Evolutionary conservation across 2,329 filamentous ascomycete species (phyloP).

Genomic region (Sclerotinia glacialis): DNA sequence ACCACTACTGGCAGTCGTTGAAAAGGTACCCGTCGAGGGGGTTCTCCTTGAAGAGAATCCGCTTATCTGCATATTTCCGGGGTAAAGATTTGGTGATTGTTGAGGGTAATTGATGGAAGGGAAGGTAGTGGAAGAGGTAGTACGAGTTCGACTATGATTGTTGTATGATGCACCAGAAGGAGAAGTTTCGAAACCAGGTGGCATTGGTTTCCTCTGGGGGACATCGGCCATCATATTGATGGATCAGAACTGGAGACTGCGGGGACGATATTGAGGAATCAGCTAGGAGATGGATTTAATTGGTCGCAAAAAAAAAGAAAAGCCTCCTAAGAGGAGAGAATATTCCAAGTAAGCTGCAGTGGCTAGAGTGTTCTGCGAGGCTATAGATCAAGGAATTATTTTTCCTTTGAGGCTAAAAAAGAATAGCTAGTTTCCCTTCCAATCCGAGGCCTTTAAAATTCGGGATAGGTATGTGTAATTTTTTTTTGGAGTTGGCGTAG

Average conservation of each 20-base stretch:
- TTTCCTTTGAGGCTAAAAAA: not conserved
- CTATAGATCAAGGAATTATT: constrained; percentile 14
- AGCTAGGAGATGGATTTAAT: not conserved
- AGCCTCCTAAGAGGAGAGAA: constrained; percentile 6
- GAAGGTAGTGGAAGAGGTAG: constrained; percentile 41
- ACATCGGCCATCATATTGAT: constrained; percentile 36
- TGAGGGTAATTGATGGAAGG: constrained; percentile 29
- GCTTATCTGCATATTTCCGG: constrained; percentile 35
- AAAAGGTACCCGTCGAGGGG: constrained; percentile 67
- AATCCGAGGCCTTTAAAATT: not conserved
- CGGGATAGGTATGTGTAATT: constrained; percentile 2
- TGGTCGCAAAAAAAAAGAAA: constrained; percentile 15
- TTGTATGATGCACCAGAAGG: constrained; percentile 28
- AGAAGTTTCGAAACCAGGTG: constrained; percentile 31
- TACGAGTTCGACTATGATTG: constrained; percentile 40
- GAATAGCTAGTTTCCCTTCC: not conserved
- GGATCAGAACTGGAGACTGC: constrained; percentile 3
- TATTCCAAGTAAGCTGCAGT: constrained; percentile 18
- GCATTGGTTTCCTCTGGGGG: constrained; percentile 37
- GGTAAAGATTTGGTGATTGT: not conserved
- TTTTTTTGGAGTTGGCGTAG: not conserved
- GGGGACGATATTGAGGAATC: constrained; percentile 12
- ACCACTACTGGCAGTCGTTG: constrained; percentile 59
- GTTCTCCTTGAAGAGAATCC: constrained; percentile 50
- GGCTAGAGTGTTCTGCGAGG: constrained; percentile 13